A percentile compares a stretch with the other conserved stretches of the same genome.
Evolutionary conservation across 1,139 yeast genomes (phyloP).

Genomic region (Candida pseudoviswanathii): DNA sequence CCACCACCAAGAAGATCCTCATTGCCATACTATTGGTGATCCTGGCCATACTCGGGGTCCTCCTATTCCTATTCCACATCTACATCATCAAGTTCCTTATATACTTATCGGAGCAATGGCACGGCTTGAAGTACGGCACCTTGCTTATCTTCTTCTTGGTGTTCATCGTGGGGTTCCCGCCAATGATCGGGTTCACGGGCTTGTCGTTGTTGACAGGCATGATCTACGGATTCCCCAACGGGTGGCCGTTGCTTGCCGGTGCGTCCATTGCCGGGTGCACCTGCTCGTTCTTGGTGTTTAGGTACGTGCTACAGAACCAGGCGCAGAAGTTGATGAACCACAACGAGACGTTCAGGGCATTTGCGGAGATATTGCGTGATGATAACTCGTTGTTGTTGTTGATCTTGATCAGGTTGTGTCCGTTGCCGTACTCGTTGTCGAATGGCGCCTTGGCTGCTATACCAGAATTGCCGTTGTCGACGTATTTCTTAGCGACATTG

Average conservation of each 20-base stretch:
- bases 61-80: conserved; percentile 51
- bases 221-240: conserved; percentile 78
- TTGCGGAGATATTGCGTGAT: conserved; percentile 69
- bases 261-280: conserved; percentile 78
- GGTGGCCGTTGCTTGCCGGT: conserved; percentile 74
- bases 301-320: conserved; percentile 56
- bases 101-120: conserved; percentile 48
- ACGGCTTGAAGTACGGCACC: conserved; percentile 50
- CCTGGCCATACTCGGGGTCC: conserved; percentile 24
- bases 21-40: conserved; percentile 18
- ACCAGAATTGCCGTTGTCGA: conserved; percentile 64
- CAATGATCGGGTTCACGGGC: conserved; percentile 79
- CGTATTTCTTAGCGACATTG: conserved; percentile 71
- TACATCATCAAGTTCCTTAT: conserved; percentile 46
- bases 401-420: conserved; percentile 78
- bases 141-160: conserved; percentile 51
- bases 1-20: conserved; percentile 18
- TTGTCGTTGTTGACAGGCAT: conserved; percentile 73
- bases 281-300: conserved; percentile 66
- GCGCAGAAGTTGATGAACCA: conserved; percentile 52
- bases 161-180: conserved; percentile 71
- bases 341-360: conserved; percentile 71
- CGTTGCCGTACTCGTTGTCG: conserved; percentile 88
- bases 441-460: conserved; percentile 91
- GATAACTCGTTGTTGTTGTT: conserved; percentile 66